phyloP scores from a whole-genome alignment of 495 filamentous ascomycete genomes.

The Staphylotrichum longicolle region DNA sequence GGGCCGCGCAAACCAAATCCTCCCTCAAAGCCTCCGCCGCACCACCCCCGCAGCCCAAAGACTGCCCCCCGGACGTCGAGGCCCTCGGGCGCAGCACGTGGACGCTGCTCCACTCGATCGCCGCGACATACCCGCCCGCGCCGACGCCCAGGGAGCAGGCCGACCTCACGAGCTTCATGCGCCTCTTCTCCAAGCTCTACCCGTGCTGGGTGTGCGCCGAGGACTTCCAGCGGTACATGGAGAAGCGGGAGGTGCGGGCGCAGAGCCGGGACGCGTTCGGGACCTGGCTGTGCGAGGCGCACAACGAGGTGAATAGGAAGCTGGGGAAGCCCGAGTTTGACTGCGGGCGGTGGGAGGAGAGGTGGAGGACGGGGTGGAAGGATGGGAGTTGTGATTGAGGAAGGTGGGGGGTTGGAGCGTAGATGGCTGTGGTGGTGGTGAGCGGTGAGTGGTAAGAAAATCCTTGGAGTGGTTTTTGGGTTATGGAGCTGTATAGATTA shows the following conservation, averaged over 20 bases:
- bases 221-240: slow-evolving; percentile 84
- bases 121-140: slow-evolving; percentile 73
- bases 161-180: slow-evolving; percentile 76
- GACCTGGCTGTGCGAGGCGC: slow-evolving; percentile 92
- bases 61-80: slow-evolving; percentile 82
- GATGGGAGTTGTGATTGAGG: slow-evolving; percentile 64
- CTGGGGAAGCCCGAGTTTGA: slow-evolving; percentile 90
- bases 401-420: background rate
- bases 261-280: slow-evolving; percentile 73
- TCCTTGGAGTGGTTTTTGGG: background rate
- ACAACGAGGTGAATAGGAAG: slow-evolving; percentile 96
- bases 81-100: slow-evolving; percentile 79
- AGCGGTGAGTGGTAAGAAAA: too few relatives aligned
- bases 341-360: slow-evolving; percentile 86
- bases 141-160: slow-evolving; percentile 65
- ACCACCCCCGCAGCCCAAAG: slow-evolving; percentile 40
- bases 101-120: slow-evolving; percentile 90
- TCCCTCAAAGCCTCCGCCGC: slow-evolving; percentile 49
- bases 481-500: background rate
- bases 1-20: slow-evolving; percentile 62
- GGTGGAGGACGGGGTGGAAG: slow-evolving; percentile 91
- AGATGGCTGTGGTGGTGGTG: too few relatives aligned
- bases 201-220: slow-evolving; percentile 94
- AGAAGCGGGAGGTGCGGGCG: slow-evolving; percentile 65
- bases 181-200: slow-evolving; percentile 76